phyloP scores from a whole-genome alignment of 768 basidiomycete species.

The Podaxis mareebaensis region DNA sequence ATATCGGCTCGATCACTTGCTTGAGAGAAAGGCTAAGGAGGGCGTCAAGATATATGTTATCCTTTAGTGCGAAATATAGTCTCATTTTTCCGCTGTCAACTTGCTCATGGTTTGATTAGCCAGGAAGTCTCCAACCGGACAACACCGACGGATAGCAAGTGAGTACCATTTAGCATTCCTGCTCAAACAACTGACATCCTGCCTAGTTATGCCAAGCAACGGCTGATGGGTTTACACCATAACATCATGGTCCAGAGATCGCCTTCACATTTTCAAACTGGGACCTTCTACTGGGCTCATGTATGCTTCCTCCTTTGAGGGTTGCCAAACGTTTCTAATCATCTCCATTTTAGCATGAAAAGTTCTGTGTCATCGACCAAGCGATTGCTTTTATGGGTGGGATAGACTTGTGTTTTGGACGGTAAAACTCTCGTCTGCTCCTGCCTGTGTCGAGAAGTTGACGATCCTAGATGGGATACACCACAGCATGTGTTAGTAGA shows the following conservation, averaged over 20 bases:
- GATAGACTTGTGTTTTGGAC: slow-evolving; percentile 90
- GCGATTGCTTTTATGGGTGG: slow-evolving; percentile 99
- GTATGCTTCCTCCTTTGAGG: slow-evolving; percentile 43
- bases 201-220: slow-evolving; percentile 81
- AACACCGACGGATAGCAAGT: slow-evolving; percentile 94
- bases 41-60: slow-evolving; percentile 97
- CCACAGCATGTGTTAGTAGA: slow-evolving; percentile 90
- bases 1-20: slow-evolving; percentile 82
- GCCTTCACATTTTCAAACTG: slow-evolving; percentile 95
- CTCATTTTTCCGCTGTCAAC: slow-evolving; percentile 7
- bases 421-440: slow-evolving; percentile 36
- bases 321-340: background rate
- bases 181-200: background rate
- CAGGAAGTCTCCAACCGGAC: slow-evolving; percentile 95
- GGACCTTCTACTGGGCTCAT: slow-evolving; percentile 99
- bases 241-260: slow-evolving; percentile 97
- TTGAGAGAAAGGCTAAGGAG: slow-evolving; percentile 90
- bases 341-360: slow-evolving; percentile 74
- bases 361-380: slow-evolving; percentile 95
- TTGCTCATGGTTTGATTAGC: slow-evolving; percentile 37
- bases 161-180: slow-evolving; percentile 26
- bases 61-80: slow-evolving; percentile 65
- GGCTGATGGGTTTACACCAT: slow-evolving; percentile 73
- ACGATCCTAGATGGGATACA: slow-evolving; percentile 80
- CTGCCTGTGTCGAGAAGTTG: background rate